These are phyloP conservation scores for Sanchytrium tribonematis DNA, from an alignment of 371 early-diverging fungal genomes.

Conservation along the genomic window DNA sequence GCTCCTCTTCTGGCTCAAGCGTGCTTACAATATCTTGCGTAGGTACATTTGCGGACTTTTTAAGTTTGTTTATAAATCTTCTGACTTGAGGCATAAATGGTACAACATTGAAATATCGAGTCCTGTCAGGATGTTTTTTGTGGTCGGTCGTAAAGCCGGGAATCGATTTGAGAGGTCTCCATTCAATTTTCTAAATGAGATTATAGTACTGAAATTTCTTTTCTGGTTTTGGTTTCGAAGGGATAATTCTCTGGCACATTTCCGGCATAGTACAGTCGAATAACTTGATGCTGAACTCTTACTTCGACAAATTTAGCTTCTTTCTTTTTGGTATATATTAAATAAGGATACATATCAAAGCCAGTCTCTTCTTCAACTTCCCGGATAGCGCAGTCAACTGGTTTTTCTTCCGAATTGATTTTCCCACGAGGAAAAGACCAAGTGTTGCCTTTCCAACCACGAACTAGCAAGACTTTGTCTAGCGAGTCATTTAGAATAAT, in stretches of 20 bases:
- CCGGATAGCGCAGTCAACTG: slow-evolving; percentile 68
- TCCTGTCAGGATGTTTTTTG: neutral
- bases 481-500: slow-evolving; percentile 61
- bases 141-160: neutral
- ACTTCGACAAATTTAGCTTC: slow-evolving; percentile 52
- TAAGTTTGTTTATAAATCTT: neutral
- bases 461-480: slow-evolving; percentile 61
- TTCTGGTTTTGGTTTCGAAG: slow-evolving; percentile 67
- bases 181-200: neutral
- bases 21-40: neutral
- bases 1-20: neutral
- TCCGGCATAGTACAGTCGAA: slow-evolving; percentile 63
- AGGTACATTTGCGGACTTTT: neutral
- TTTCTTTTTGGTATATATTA: slow-evolving; percentile 16
- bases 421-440: slow-evolving; percentile 99
- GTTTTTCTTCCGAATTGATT: slow-evolving; percentile 81
- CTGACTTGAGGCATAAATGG: neutral
- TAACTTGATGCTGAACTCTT: slow-evolving; percentile 37
- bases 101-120: neutral
- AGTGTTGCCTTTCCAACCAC: slow-evolving; percentile 56
- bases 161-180: neutral
- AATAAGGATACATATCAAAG: slow-evolving; percentile 47
- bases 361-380: slow-evolving; percentile 95
- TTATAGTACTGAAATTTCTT: slow-evolving; percentile 47
- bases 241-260: slow-evolving; percentile 57